phyloP scores from a whole-genome alignment of 129 eudicot species.

The Flaveria bidentis region DNA sequence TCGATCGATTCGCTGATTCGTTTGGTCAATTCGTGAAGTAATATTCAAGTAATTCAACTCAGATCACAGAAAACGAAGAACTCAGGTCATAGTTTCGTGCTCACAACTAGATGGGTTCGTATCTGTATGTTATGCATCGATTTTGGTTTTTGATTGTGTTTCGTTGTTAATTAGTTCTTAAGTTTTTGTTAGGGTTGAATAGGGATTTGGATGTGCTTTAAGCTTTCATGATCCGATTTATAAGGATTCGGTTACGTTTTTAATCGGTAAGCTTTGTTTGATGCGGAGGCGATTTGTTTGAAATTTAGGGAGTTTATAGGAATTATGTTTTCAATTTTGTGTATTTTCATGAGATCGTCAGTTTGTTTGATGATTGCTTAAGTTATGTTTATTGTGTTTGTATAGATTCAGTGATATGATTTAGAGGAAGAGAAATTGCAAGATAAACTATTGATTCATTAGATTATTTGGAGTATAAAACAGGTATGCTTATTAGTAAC shows the following conservation, averaged over 20 bases:
- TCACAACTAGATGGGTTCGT: background rate
- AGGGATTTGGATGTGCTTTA: background rate
- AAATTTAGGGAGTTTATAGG: background rate
- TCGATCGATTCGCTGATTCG: slow-evolving; percentile 24
- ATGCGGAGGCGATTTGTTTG: background rate
- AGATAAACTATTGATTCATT: slow-evolving; percentile 7
- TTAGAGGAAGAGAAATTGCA: slow-evolving; percentile 13
- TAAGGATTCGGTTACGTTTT: slow-evolving; percentile 3
- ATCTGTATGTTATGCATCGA: slow-evolving; percentile 14
- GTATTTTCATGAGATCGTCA: slow-evolving; percentile 10
- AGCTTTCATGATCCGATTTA: slow-evolving; percentile 24
- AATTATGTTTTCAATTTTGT: background rate
- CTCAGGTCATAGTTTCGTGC: slow-evolving; percentile 21
- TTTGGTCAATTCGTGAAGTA: slow-evolving; percentile 22
- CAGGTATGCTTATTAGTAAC: background rate
- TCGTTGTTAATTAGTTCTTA: slow-evolving; percentile 8
- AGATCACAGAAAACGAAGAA: slow-evolving; percentile 15
- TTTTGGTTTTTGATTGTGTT: slow-evolving; percentile 8
- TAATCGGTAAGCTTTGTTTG: slow-evolving; percentile 14
- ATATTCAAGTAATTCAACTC: slow-evolving; percentile 25
- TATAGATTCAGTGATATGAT: slow-evolving; percentile 7
- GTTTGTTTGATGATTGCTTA: slow-evolving; percentile 12
- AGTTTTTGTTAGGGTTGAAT: slow-evolving; percentile 1
- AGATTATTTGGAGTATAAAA: background rate
- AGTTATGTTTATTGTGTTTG: slow-evolving; percentile 22